Percentiles rank a stretch among this genome's conserved stretches.
Conservation (phyloP, 371 early-diverging fungal genomes). For the Thermomucor indicae-seudaticae region DNA sequence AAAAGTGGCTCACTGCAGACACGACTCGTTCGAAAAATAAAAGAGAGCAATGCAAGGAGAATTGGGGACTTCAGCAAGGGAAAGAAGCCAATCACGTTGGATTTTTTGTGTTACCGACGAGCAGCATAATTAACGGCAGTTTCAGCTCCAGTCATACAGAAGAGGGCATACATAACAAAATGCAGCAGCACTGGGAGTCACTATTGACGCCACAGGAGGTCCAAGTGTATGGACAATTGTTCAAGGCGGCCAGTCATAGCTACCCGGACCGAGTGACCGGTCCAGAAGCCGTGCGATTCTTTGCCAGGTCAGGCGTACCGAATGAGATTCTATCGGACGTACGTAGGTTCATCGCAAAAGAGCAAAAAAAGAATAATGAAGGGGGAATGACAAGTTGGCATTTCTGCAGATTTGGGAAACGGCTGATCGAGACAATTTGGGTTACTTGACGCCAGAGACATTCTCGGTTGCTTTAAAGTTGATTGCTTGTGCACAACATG, state of each 20-base stretch:
- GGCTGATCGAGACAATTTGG: conserved; percentile 74
- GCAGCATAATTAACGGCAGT: too few relatives aligned
- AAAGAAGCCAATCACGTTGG: conserved; percentile 1
- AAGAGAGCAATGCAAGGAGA: neutral
- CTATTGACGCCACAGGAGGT: conserved; percentile 66
- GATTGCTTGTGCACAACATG: conserved; percentile 18
- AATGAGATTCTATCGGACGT: conserved; percentile 70
- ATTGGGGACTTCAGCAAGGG: too few relatives aligned
- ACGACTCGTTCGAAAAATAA: too few relatives aligned
- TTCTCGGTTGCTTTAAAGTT: conserved; percentile 15
- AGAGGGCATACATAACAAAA: neutral
- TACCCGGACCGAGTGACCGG: conserved; percentile 69
- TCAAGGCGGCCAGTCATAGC: conserved; percentile 58
- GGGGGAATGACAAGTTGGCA: neutral
- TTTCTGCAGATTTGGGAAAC: conserved; percentile 75
- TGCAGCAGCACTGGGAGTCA: conserved; percentile 28
- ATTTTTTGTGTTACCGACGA: too few relatives aligned
- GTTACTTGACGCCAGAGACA: conserved; percentile 59
- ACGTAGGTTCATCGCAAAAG: conserved; percentile 6
- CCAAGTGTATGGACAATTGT: conserved; percentile 62
- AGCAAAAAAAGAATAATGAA: neutral
- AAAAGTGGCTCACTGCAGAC: too few relatives aligned
- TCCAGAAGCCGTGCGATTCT: conserved; percentile 75
- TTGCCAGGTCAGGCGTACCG: conserved; percentile 76
- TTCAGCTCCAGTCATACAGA: too few relatives aligned